Conservation (phyloP, 805 yeast species). For the Ogataea zsoltii region DNA sequence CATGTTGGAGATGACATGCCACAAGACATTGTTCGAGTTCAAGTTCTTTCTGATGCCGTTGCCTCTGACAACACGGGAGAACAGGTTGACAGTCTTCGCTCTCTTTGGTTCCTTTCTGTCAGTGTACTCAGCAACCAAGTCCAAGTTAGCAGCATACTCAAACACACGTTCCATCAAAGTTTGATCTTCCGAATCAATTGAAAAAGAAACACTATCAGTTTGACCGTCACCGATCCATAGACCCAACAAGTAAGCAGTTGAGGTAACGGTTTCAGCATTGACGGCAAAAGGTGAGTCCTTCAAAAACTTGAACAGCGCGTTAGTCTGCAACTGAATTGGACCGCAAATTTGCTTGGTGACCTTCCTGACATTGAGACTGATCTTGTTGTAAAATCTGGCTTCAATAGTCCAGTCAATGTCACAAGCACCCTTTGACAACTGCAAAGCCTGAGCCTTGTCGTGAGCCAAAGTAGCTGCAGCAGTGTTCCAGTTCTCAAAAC, state of each 20-base stretch:
- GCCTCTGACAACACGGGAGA: slow-evolving; percentile 5
- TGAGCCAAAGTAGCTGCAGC: slow-evolving; percentile 14
- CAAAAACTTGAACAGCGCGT: slow-evolving; percentile 32
- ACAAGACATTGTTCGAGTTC: slow-evolving; percentile 30
- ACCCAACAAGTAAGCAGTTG: slow-evolving; percentile 43
- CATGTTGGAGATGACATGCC: slow-evolving; percentile 28
- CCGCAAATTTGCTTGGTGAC: slow-evolving; percentile 35
- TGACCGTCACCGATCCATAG: slow-evolving; percentile 42
- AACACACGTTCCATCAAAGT: slow-evolving; percentile 27
- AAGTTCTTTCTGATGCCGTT: slow-evolving; percentile 5
- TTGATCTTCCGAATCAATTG: slow-evolving; percentile 33
- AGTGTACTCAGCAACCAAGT: slow-evolving; percentile 16
- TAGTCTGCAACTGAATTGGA: slow-evolving; percentile 39
- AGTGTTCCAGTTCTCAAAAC: slow-evolving; percentile 25
- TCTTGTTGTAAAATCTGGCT: slow-evolving; percentile 36
- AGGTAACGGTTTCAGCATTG: slow-evolving; percentile 15
- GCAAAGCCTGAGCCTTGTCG: slow-evolving; percentile 6
- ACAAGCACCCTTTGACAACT: slow-evolving; percentile 3
- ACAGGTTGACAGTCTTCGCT: slow-evolving; percentile 9
- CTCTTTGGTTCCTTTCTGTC: background rate
- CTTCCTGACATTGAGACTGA: slow-evolving; percentile 32
- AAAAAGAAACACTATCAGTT: slow-evolving; percentile 27
- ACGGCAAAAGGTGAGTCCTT: slow-evolving; percentile 19
- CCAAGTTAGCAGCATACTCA: slow-evolving; percentile 29
- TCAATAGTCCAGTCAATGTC: slow-evolving; percentile 40